A percentile compares a stretch with the other conserved stretches of the same genome.
phyloP scores from a whole-genome alignment of 257 asterid genomes.

The Fraxinus cuspidata region DNA sequence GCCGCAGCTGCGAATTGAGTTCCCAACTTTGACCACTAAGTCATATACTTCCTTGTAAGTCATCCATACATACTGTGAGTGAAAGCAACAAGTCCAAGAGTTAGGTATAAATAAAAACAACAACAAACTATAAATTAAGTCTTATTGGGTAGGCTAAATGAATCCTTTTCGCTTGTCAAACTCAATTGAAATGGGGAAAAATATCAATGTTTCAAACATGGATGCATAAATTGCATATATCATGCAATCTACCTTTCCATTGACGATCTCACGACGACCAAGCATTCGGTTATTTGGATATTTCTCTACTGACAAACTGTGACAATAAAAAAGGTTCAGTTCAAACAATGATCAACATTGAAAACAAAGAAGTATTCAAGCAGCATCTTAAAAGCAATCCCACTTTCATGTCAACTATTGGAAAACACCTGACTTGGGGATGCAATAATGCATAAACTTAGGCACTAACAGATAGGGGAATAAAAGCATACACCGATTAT shows the following conservation, averaged over 20 bases:
- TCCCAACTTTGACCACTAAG: constrained; percentile 74
- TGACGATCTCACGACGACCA: constrained; percentile 69
- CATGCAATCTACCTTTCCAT: constrained; percentile 70
- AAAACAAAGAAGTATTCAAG: background rate
- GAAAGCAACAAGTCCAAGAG: constrained; percentile 26
- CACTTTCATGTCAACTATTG: too few species aligned
- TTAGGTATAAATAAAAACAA: constrained; percentile 22
- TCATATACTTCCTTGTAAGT: constrained; percentile 84
- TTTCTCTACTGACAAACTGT: constrained; percentile 81
- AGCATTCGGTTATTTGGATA: constrained; percentile 87
- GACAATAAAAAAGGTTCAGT: constrained; percentile 20
- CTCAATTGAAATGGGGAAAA: background rate
- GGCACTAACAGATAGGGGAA: too few species aligned
- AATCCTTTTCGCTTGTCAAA: background rate
- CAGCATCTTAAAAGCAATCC: too few species aligned
- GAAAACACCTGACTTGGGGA: too few species aligned
- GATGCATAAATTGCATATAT: constrained; percentile 23
- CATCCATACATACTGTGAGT: constrained; percentile 76
- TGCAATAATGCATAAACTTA: too few species aligned
- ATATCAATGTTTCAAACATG: constrained; percentile 14
- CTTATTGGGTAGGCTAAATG: background rate
- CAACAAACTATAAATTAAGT: constrained; percentile 4
- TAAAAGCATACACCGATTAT: too few species aligned
- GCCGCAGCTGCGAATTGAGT: constrained; percentile 78
- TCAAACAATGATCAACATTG: constrained; percentile 10